Conservation (phyloP, 257 asterid species). For the Petrea volubilis region DNA sequence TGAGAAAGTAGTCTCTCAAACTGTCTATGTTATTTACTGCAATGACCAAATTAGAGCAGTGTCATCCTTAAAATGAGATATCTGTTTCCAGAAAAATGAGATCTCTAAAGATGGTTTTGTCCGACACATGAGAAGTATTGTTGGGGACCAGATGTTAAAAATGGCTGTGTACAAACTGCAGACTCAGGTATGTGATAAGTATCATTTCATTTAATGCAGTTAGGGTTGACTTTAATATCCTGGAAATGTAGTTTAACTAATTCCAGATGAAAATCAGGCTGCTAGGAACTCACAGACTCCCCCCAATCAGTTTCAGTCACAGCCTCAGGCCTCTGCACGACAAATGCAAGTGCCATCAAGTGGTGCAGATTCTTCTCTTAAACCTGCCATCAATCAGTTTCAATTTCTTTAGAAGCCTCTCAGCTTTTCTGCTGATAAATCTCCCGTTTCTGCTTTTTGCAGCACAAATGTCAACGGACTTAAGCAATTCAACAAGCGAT, state of each 20-base stretch:
- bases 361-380: constrained; percentile 39
- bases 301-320: constrained; percentile 52
- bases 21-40: background rate
- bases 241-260: constrained; percentile 22
- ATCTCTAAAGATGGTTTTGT: constrained; percentile 81
- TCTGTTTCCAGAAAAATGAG: constrained; percentile 72
- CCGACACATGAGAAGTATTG: constrained; percentile 80
- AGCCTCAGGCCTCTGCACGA: constrained; percentile 53
- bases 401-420: constrained; percentile 9
- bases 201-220: constrained; percentile 15
- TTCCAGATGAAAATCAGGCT: constrained; percentile 47
- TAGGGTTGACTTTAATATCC: constrained; percentile 3
- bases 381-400: constrained; percentile 11
- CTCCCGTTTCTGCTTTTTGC: constrained; percentile 22
- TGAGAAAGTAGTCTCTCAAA: constrained; percentile 8
- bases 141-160: constrained; percentile 94
- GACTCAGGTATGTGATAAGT: constrained; percentile 54
- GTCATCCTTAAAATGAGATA: constrained; percentile 17
- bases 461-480: constrained; percentile 39
- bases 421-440: constrained; percentile 27
- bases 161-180: constrained; percentile 84
- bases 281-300: constrained; percentile 45
- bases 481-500: constrained; percentile 47
- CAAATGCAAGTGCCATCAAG: constrained; percentile 54
- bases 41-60: constrained; percentile 12